Percentiles rank a stretch among this genome's conserved stretches.
phyloP scores from a whole-genome alignment of 768 basidiomycete species.

The Panellus pusillus region DNA sequence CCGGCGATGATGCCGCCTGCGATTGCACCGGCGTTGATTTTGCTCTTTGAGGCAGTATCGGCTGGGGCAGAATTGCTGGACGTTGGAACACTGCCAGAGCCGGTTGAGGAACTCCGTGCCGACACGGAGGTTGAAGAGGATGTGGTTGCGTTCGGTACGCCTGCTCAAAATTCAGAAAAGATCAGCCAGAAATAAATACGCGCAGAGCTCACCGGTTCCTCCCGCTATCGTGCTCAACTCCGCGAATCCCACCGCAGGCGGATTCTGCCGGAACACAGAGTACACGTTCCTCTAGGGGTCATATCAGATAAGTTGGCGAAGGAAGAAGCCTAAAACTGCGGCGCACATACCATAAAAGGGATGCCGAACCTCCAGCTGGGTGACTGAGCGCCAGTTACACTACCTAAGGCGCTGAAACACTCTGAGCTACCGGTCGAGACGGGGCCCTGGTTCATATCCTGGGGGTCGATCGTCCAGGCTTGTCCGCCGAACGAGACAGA shows the following conservation, averaged over 20 bases:
- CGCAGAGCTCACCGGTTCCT: background rate
- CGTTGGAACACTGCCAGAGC: background rate
- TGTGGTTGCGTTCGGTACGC: background rate
- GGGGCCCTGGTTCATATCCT: background rate
- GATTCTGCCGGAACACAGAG: constrained; percentile 1
- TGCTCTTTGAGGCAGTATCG: background rate
- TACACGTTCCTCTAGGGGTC: constrained; percentile 1
- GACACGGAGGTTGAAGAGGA: background rate
- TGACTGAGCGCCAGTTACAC: background rate
- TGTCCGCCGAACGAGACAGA: constrained; percentile 5
- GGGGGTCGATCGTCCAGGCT: background rate
- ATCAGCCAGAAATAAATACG: background rate
- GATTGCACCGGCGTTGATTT: background rate
- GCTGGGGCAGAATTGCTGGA: background rate
- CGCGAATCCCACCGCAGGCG: constrained; percentile 4
- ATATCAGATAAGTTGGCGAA: background rate
- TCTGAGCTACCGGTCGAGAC: background rate
- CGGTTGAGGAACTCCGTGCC: background rate
- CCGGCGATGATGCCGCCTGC: background rate
- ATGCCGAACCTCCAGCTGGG: background rate
- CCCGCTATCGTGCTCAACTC: constrained; percentile 1
- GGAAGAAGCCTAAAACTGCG: background rate
- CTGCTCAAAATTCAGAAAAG: background rate
- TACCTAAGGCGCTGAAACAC: background rate
- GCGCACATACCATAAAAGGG: background rate